Conservation (phyloP, 768 basidiomycete species). For the Filobasidium wieringae region DNA sequence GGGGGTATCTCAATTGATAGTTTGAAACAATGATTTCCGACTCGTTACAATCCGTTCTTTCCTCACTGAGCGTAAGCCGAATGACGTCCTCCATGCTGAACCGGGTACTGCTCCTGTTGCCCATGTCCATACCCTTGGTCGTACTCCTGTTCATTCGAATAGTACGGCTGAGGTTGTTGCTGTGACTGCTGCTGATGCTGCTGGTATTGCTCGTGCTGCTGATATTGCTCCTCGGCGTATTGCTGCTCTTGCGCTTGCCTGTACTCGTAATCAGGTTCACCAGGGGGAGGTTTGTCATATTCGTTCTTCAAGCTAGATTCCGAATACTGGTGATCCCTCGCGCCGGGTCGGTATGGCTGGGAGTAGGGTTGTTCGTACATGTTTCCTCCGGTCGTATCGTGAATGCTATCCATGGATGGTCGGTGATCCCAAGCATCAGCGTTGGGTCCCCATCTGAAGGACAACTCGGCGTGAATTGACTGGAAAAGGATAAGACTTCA, state of each 20-base stretch:
- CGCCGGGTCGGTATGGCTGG: constrained; percentile 1
- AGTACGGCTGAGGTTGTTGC: neutral
- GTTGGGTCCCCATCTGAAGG: constrained; percentile 11
- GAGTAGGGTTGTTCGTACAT: constrained; percentile 1
- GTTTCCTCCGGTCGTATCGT: constrained; percentile 1
- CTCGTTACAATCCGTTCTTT: no score
- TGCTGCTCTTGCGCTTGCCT: neutral
- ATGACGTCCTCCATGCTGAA: no score
- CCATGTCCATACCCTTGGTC: neutral
- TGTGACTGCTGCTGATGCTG: neutral
- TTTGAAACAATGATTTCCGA: no score
- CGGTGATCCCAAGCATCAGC: constrained; percentile 34
- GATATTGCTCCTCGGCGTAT: constrained; percentile 1
- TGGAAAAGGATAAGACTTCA: neutral
- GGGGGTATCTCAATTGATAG: no score
- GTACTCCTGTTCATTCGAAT: neutral
- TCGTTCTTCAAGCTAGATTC: constrained; percentile 10
- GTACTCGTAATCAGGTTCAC: constrained; percentile 5
- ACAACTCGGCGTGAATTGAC: neutral
- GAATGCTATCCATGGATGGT: constrained; percentile 21
- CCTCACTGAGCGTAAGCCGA: no score
- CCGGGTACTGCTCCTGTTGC: neutral
- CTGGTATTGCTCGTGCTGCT: constrained; percentile 6
- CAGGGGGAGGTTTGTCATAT: constrained; percentile 9
- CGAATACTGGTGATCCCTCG: neutral